phyloP scores from a whole-genome alignment of 2,329 filamentous ascomycete genomes.

The Aspergillus floridensis region DNA sequence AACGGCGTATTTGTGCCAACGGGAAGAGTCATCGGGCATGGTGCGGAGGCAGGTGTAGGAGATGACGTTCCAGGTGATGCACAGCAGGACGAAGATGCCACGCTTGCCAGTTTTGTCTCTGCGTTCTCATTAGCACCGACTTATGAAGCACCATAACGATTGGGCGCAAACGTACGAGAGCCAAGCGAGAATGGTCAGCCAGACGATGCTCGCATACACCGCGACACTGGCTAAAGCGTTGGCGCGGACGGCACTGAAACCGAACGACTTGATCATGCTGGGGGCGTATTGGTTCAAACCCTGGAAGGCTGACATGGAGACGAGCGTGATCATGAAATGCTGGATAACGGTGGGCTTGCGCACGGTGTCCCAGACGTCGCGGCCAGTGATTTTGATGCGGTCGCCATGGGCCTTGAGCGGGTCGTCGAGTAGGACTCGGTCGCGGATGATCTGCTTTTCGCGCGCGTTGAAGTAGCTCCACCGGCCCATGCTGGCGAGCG shows the following conservation, averaged over 20 bases:
- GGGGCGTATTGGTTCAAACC: constrained; percentile 55
- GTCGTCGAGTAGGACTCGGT: constrained; percentile 46
- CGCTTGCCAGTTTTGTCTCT: constrained; percentile 34
- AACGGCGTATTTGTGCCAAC: constrained; percentile 32
- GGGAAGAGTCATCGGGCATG: constrained; percentile 20
- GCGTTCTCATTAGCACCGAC: constrained; percentile 10
- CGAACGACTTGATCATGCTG: constrained; percentile 54
- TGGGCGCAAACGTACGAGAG: constrained; percentile 19
- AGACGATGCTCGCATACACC: constrained; percentile 29
- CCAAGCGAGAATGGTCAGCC: constrained; percentile 26
- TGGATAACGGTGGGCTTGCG: constrained; percentile 54
- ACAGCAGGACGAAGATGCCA: constrained; percentile 36
- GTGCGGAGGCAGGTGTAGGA: constrained; percentile 37
- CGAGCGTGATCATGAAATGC: constrained; percentile 51
- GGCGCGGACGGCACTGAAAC: constrained; percentile 48
- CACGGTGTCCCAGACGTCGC: constrained; percentile 36
- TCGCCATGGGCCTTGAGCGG: constrained; percentile 36
- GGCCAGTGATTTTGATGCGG: constrained; percentile 37
- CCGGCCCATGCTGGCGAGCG: constrained; percentile 35
- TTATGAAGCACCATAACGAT: not conserved
- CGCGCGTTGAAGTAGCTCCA: constrained; percentile 46
- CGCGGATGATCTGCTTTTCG: constrained; percentile 43
- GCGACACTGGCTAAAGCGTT: constrained; percentile 58
- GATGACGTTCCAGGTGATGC: constrained; percentile 39
- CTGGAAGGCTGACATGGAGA: constrained; percentile 49